A percentile compares a stretch with the other conserved stretches of the same genome.
phyloP scores from a whole-genome alignment of 2,329 filamentous ascomycete species.

The Zarea fungicola region DNA sequence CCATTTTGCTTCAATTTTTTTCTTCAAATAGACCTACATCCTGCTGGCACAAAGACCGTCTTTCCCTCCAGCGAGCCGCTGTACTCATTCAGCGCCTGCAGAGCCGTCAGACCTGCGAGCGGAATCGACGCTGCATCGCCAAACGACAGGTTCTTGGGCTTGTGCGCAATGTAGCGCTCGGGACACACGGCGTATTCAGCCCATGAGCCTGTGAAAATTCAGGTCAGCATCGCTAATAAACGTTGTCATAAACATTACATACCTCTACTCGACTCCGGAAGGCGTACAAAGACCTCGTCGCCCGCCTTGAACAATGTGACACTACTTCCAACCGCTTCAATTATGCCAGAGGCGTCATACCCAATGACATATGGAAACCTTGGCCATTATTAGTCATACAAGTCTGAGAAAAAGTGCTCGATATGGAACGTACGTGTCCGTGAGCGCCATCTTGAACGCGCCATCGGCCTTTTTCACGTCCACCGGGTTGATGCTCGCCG shows the following conservation, averaged over 20 bases:
- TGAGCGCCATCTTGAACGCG: conserved; percentile 26
- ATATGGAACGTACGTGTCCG: conserved; percentile 24
- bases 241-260: background rate
- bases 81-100: conserved; percentile 32
- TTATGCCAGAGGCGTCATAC: conserved; percentile 7
- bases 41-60: conserved; percentile 23
- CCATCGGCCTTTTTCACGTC: conserved; percentile 38
- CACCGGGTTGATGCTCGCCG: conserved; percentile 40
- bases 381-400: too few relatives aligned
- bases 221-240: too few relatives aligned
- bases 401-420: too few relatives aligned
- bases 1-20: too few relatives aligned
- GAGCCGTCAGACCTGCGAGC: conserved; percentile 36
- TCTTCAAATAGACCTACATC: too few relatives aligned
- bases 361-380: conserved; percentile 13
- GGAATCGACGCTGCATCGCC: conserved; percentile 39
- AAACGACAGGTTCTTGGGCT: conserved; percentile 36
- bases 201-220: conserved; percentile 34
- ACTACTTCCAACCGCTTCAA: background rate
- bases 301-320: conserved; percentile 3
- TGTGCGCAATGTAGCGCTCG: conserved; percentile 29
- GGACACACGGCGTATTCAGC: conserved; percentile 31
- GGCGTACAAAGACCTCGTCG: conserved; percentile 17
- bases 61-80: conserved; percentile 34
- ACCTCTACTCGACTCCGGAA: conserved; percentile 21